phyloP scores from a whole-genome alignment of 208 protist species.

The Blechomonas ayalai region DNA sequence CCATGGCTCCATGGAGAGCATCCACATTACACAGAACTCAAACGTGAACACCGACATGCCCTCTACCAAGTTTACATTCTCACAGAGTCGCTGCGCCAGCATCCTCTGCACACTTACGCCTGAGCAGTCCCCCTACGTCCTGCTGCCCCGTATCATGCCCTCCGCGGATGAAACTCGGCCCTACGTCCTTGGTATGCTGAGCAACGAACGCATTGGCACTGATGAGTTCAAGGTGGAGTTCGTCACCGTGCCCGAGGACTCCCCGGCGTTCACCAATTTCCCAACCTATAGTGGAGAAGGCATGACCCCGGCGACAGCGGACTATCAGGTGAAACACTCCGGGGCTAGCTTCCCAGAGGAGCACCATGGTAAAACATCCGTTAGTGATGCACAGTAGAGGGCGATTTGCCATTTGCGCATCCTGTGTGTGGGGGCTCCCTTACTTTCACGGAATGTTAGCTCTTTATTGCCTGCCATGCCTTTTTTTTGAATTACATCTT shows the following conservation, averaged over 20 bases:
- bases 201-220: constrained; percentile 3
- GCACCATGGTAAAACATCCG: constrained; percentile 3
- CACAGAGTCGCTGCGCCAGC: constrained; percentile 24
- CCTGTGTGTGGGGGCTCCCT: no score
- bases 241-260: constrained; percentile 4
- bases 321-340: constrained; percentile 9
- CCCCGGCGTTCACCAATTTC: constrained; percentile 11
- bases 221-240: constrained; percentile 14
- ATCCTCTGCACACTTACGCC: constrained; percentile 37
- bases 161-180: background rate
- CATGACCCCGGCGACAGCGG: constrained; percentile 8
- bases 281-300: constrained; percentile 16
- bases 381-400: no score
- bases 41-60: constrained; percentile 29
- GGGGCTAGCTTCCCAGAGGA: constrained; percentile 6
- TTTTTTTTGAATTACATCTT: constrained; percentile 9
- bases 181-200: constrained; percentile 18
- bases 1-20: background rate
- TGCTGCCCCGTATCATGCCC: constrained; percentile 46
- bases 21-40: constrained; percentile 11
- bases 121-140: constrained; percentile 40
- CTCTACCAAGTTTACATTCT: constrained; percentile 31
- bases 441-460: no score
- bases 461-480: constrained; percentile 4
- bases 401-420: no score